These are phyloP conservation scores for Termitomyces sp. DNA, from an alignment of 768 basidiomycete species.

Conservation along the genomic window DNA sequence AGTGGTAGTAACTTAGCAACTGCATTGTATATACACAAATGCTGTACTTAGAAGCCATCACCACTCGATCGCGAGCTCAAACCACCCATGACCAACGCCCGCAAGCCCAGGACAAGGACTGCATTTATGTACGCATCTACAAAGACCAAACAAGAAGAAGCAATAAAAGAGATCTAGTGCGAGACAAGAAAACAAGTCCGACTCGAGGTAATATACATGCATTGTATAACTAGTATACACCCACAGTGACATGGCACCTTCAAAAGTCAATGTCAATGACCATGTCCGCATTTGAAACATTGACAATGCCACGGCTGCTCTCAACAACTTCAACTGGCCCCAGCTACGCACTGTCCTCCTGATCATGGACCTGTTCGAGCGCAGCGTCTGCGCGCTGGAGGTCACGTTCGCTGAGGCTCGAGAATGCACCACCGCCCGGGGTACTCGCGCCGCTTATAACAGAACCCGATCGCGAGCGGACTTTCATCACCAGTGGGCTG, in stretches of 20 bases:
- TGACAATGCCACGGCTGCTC: background rate
- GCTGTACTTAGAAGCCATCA: too few relatives aligned
- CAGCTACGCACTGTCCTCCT: background rate
- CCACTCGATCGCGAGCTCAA: too few relatives aligned
- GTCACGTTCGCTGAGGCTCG: slow-evolving; percentile 85
- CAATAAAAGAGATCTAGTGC: background rate
- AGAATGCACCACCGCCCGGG: slow-evolving; percentile 77
- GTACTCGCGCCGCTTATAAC: slow-evolving; percentile 72
- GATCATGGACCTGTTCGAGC: slow-evolving; percentile 48
- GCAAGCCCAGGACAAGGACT: background rate
- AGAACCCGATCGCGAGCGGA: slow-evolving; percentile 77
- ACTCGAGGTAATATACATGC: background rate
- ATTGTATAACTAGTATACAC: background rate
- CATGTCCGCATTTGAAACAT: background rate
- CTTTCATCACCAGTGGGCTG: slow-evolving; percentile 88
- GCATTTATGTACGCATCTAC: too few relatives aligned
- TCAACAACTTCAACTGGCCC: background rate
- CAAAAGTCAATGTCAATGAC: background rate
- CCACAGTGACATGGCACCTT: background rate
- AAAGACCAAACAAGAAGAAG: background rate
- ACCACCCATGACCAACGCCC: background rate
- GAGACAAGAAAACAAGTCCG: background rate
- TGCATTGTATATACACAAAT: too few relatives aligned
- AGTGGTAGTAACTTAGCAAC: too few relatives aligned
- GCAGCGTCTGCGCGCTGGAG: slow-evolving; percentile 85